These are phyloP conservation scores for Mortierella antarctica DNA, from an alignment of 192 early-diverging fungal genomes.

Conservation along the genomic window DNA sequence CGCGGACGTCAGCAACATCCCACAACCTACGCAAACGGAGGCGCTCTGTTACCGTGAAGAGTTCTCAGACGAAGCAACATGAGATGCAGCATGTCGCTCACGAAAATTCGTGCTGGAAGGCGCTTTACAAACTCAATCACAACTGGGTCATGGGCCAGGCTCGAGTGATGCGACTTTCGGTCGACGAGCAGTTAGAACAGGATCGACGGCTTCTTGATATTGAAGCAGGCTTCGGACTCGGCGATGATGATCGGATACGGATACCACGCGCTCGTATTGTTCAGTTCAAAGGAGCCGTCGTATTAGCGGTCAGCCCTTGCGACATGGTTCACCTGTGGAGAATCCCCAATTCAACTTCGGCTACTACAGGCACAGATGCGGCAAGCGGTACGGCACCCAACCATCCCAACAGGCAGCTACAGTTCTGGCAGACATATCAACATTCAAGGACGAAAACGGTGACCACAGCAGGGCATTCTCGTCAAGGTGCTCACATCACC, in stretches of 20 bases:
- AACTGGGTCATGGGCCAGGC: constrained; percentile 51
- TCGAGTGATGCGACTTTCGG: constrained; percentile 13
- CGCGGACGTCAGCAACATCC: not conserved
- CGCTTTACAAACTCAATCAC: constrained; percentile 37
- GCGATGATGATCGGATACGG: not conserved
- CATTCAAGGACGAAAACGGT: not conserved
- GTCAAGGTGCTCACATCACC: not conserved
- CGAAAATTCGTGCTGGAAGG: constrained; percentile 37
- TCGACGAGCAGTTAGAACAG: constrained; percentile 4
- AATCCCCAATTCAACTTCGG: not conserved
- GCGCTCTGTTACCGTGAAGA: not conserved
- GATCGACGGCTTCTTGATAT: constrained; percentile 3
- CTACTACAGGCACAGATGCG: not conserved
- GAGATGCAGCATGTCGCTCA: constrained; percentile 5
- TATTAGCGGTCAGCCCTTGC: constrained; percentile 20
- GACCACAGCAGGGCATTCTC: not conserved
- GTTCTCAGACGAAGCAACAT: not conserved
- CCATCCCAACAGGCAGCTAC: not conserved
- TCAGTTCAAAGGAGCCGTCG: constrained; percentile 22
- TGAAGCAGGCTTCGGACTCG: not conserved
- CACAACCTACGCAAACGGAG: constrained; percentile 1
- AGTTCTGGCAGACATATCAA: constrained; percentile 40
- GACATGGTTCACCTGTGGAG: constrained; percentile 42
- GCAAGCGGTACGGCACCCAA: not conserved
- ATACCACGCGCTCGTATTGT: constrained; percentile 13